Conservation (phyloP, 163 green algal genomes). For the Prototheca stagnorum region DNA sequence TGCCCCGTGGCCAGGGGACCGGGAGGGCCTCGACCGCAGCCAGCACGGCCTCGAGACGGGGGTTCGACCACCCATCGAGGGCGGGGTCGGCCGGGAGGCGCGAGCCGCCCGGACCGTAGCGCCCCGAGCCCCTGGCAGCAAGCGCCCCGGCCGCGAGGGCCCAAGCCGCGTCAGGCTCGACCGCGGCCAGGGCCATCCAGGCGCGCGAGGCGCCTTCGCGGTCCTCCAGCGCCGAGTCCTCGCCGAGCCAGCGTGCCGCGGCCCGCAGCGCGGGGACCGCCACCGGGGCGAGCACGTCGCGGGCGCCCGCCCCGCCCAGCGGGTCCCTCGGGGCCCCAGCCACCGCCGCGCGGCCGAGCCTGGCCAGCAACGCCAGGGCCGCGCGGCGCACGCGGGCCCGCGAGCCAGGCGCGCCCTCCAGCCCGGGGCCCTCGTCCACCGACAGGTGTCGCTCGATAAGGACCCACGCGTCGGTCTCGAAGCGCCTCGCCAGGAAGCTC, state of each 20-base stretch:
- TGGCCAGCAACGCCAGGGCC: constrained; percentile 9
- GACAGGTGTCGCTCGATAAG: too few relatives aligned
- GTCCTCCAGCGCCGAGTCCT: constrained; percentile 1
- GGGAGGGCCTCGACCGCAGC: too few relatives aligned
- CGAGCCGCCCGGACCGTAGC: too few relatives aligned
- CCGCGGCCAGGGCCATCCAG: too few relatives aligned
- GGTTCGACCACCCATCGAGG: too few relatives aligned
- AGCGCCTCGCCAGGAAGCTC: constrained; percentile 37
- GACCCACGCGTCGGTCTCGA: constrained; percentile 26
- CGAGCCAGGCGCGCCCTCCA: constrained; percentile 9
- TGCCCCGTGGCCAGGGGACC: too few relatives aligned
- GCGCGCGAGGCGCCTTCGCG: constrained; percentile 6
- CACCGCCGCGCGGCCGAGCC: not conserved
- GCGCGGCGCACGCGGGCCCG: constrained; percentile 10
- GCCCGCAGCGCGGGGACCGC: constrained; percentile 2
- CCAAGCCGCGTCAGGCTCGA: too few relatives aligned
- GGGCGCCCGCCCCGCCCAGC: constrained; percentile 1
- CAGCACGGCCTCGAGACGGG: too few relatives aligned
- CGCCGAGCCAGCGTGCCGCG: constrained; percentile 9
- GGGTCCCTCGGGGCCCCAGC: constrained; percentile 1
- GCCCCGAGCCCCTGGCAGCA: too few relatives aligned
- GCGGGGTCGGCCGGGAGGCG: too few relatives aligned
- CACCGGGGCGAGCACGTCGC: constrained; percentile 7
- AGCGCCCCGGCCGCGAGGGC: too few relatives aligned
- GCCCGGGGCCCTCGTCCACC: constrained; percentile 16